These are phyloP conservation scores for Trichaptum fuscoviolaceum DNA, from an alignment of 768 basidiomycete genomes.

Conservation along the genomic window DNA sequence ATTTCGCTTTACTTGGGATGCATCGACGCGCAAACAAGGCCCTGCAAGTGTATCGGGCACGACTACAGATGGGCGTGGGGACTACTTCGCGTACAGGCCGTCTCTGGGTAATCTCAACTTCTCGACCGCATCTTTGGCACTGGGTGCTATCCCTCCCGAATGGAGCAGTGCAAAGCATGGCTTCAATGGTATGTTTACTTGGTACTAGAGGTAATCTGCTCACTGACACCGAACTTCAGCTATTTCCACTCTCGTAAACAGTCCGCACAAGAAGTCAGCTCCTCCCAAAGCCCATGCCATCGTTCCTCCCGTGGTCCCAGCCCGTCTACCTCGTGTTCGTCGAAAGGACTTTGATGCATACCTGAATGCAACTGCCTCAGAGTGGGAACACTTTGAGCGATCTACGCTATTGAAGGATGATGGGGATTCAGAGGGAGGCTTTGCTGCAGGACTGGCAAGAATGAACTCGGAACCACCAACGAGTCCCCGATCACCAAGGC, in stretches of 20 bases:
- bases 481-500: conserved; percentile 24
- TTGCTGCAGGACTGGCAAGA: not conserved
- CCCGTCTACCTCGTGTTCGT: conserved; percentile 74
- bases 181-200: conserved; percentile 67
- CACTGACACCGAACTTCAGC: conserved; percentile 39
- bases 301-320: conserved; percentile 64
- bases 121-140: conserved; percentile 43
- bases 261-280: conserved; percentile 76
- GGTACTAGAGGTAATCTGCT: conserved; percentile 7
- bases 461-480: conserved; percentile 9
- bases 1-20: conserved; percentile 77
- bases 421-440: conserved; percentile 21
- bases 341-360: conserved; percentile 84
- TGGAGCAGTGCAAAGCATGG: conserved; percentile 84
- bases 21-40: conserved; percentile 47
- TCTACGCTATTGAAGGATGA: conserved; percentile 28
- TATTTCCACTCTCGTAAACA: conserved; percentile 90
- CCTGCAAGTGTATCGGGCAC: conserved; percentile 68
- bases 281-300: conserved; percentile 86
- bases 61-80: conserved; percentile 62
- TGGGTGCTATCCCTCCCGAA: conserved; percentile 48
- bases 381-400: conserved; percentile 73
- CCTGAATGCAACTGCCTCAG: conserved; percentile 60
- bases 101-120: conserved; percentile 43
- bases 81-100: conserved; percentile 44